Conservation (phyloP, 2,329 filamentous ascomycete species). For the Thermomyces lanuginosus region DNA sequence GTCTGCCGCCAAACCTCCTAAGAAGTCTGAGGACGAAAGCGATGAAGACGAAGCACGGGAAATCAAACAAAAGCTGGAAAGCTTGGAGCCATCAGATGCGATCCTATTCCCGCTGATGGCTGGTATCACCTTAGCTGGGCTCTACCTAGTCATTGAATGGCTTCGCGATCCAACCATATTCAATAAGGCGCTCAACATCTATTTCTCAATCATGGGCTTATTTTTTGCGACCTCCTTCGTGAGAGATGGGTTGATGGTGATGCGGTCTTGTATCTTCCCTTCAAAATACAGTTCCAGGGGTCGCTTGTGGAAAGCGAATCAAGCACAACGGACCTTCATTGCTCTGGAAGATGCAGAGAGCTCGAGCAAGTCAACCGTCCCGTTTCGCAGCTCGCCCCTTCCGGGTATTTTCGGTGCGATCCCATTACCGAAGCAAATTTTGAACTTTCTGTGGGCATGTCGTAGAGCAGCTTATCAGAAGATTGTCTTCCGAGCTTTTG, state of each 20-base stretch:
- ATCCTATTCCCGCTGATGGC: conserved; percentile 71
- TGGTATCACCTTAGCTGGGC: conserved; percentile 49
- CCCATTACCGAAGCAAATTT: conserved; percentile 24
- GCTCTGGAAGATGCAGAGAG: conserved; percentile 7
- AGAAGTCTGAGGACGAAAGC: conserved; percentile 23
- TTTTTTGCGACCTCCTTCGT: conserved; percentile 58
- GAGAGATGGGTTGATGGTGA: conserved; percentile 52
- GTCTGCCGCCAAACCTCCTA: conserved; percentile 51
- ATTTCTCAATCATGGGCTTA: conserved; percentile 68
- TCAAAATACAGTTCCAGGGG: conserved; percentile 43
- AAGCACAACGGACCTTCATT: conserved; percentile 16
- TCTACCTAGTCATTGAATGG: conserved; percentile 85
- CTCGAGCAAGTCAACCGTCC: conserved; percentile 5
- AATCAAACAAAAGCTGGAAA: conserved; percentile 44
- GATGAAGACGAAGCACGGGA: conserved; percentile 38
- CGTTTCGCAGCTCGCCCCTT: conserved; percentile 31
- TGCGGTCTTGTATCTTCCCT: conserved; percentile 56
- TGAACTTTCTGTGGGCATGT: conserved; percentile 31
- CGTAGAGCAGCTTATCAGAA: conserved; percentile 35
- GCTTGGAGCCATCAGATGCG: conserved; percentile 60
- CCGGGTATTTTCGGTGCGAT: conserved; percentile 35
- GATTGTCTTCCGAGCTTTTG: conserved; percentile 34
- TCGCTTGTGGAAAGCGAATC: conserved; percentile 32
- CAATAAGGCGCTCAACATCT: conserved; percentile 67
- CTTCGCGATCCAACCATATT: conserved; percentile 64